Evolutionary conservation across 2,329 filamentous ascomycete genomes (phyloP).

Genomic region (Hymenoscyphus salicellus): DNA sequence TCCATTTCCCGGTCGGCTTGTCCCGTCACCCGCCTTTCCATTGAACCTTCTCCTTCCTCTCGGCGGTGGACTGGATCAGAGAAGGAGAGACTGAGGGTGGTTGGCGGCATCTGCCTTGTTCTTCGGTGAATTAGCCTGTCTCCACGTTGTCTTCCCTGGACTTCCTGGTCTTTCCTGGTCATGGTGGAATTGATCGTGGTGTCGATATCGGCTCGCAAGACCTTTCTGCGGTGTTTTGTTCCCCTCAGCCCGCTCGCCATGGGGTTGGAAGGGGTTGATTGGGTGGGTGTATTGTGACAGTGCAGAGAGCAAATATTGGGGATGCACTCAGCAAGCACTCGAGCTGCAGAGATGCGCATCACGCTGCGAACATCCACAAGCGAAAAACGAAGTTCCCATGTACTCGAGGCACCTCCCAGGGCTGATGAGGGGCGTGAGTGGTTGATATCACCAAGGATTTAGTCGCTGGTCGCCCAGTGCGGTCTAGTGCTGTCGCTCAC

Average conservation of each 20-base stretch:
- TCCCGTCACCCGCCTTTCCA: conserved; percentile 9
- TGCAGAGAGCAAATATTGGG: not conserved
- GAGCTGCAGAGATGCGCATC: not conserved
- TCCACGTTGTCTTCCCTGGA: not conserved
- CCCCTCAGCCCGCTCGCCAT: conserved; percentile 6
- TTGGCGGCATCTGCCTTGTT: conserved; percentile 2
- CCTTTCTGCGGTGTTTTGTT: conserved; percentile 3
- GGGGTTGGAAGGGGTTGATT: conserved; percentile 8
- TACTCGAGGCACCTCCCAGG: not conserved
- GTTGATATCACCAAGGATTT: conserved; percentile 10
- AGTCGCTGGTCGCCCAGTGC: conserved; percentile 18
- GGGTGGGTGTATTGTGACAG: conserved; percentile 12
- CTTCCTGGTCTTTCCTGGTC: not conserved
- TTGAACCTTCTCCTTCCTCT: not conserved
- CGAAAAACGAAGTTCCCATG: not conserved
- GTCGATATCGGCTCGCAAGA: not conserved
- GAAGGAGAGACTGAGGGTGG: not conserved
- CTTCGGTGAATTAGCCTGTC: conserved; percentile 1
- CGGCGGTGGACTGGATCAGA: not conserved
- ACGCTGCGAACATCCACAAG: not conserved
- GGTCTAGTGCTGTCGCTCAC: conserved; percentile 18
- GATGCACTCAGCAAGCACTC: not conserved
- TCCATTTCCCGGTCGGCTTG: conserved; percentile 12
- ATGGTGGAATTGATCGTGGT: not conserved
- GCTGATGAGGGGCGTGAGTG: conserved; percentile 5